These are phyloP conservation scores for Metschnikowia lachancei DNA, from an alignment of 805 yeast species.

Conservation along the genomic window DNA sequence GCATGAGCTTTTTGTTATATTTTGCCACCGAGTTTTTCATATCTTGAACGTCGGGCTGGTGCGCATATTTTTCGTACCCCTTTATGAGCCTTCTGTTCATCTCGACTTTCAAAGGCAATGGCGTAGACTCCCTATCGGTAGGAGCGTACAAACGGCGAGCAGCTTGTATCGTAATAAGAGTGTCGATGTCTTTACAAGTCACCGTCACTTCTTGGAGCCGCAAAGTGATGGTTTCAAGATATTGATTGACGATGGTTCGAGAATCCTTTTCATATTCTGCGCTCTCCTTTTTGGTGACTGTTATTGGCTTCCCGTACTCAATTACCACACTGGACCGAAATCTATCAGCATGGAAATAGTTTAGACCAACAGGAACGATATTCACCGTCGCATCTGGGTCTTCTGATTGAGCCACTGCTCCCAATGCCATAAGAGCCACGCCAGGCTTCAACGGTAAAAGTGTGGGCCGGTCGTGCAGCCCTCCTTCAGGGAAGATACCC, in stretches of 20 bases:
- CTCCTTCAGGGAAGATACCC: slow-evolving; percentile 47
- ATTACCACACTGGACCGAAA: slow-evolving; percentile 42
- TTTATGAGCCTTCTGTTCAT: slow-evolving; percentile 39
- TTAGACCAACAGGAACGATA: slow-evolving; percentile 42
- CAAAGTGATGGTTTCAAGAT: slow-evolving; percentile 31
- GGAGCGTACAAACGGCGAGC: slow-evolving; percentile 41
- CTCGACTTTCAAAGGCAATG: slow-evolving; percentile 41
- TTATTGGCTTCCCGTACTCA: slow-evolving; percentile 43
- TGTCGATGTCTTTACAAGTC: slow-evolving; percentile 42
- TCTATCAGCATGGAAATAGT: slow-evolving; percentile 42
- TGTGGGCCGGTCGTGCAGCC: slow-evolving; percentile 43
- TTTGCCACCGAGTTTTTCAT: slow-evolving; percentile 31
- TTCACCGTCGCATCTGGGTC: slow-evolving; percentile 24
- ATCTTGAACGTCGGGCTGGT: slow-evolving; percentile 34
- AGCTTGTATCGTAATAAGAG: slow-evolving; percentile 43
- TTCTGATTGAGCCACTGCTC: slow-evolving; percentile 34
- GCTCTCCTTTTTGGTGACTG: slow-evolving; percentile 30
- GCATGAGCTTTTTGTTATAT: slow-evolving; percentile 32
- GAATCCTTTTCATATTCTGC: slow-evolving; percentile 27
- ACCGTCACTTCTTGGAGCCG: slow-evolving; percentile 40
- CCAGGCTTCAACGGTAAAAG: slow-evolving; percentile 45
- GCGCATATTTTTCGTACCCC: slow-evolving; percentile 35
- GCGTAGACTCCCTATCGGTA: slow-evolving; percentile 33
- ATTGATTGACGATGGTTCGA: slow-evolving; percentile 26
- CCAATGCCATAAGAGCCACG: slow-evolving; percentile 45